These are phyloP conservation scores for Nakaseomyces glabratus DNA, from an alignment of 1,139 yeast genomes.

Conservation along the genomic window DNA sequence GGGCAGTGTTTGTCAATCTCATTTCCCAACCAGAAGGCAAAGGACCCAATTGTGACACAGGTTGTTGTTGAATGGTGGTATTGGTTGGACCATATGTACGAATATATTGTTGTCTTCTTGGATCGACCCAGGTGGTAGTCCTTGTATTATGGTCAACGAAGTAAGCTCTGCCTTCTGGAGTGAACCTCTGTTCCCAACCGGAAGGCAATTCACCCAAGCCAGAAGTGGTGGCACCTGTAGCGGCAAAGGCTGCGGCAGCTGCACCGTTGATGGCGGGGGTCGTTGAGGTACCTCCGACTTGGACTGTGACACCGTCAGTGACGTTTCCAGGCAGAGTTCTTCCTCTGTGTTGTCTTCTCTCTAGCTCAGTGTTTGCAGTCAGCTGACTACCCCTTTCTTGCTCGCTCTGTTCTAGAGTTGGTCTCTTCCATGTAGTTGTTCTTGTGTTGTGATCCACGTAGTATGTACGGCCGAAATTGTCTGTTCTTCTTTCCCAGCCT, in stretches of 20 bases:
- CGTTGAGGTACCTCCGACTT: conserved; percentile 33
- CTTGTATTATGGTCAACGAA: conserved; percentile 97
- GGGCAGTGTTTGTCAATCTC: conserved; percentile 96
- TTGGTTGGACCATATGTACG: conserved; percentile 79
- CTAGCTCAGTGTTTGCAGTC: conserved; percentile 66
- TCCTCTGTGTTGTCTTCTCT: conserved; percentile 83
- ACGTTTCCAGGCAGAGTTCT: conserved; percentile 71
- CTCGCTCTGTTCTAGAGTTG: conserved; percentile 64
- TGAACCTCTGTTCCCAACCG: conserved; percentile 98
- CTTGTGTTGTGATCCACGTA: conserved; percentile 97
- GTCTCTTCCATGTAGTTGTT: conserved; percentile 98
- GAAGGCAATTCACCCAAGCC: conserved; percentile 96
- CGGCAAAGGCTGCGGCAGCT: conserved; percentile 71
- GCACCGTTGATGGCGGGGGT: conserved; percentile 51
- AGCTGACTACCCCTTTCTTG: conserved; percentile 49
- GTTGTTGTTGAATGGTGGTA: conserved; percentile 91
- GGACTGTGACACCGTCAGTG: conserved; percentile 31
- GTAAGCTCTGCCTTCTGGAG: conserved; percentile 97
- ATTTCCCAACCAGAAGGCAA: conserved; percentile 99
- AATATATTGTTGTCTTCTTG: conserved; percentile 96
- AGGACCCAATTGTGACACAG: conserved; percentile 97
- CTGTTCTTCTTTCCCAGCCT: conserved; percentile 99
- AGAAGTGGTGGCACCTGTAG: conserved; percentile 87
- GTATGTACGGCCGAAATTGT: conserved; percentile 92
- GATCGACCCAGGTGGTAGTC: conserved; percentile 99